Base-by-base conservation (phyloP, 805 yeast genomes). In the Yarrowia divulgata region DNA sequence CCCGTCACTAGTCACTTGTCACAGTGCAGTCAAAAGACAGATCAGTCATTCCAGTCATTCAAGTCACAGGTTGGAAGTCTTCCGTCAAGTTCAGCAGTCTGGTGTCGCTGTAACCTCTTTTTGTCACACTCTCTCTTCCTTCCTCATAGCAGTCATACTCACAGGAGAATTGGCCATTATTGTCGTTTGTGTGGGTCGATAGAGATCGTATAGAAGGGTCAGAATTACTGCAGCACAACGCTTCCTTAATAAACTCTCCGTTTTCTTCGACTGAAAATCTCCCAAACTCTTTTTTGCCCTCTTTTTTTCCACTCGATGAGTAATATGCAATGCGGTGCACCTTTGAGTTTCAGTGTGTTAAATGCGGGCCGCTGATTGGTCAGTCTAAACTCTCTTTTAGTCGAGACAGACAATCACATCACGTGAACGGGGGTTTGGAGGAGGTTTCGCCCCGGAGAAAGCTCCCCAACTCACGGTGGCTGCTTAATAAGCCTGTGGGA, bases 101-200 rank as follows among this genome's bases (percentile, higher is more conserved):
- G 29, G 29, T 23, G 29, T 23, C 29, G 29, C 29, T 23, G 29
- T 23, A 23, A 3, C 10, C 42, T 10, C 5, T 55, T 35, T 35
- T 43, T 35, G 43, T 19, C 23, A 12, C 58, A 10, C 13, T 10
- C 37, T 14, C 16, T 12, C 32, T 8, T 49, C 19, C 18, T 23
- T 23, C 29, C 5, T 14, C 48, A 40, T 35, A 23, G 4, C n/a
- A 37, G n/a, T 19, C 18, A 57, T 60, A 60, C 66, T 60, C 66
- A 60, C 66, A 43, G 66, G 66, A 43, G 66, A 60, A 60, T 60
- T 60, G 66, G 42, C 66, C 66, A 60, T 60, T 43, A 23, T 57
- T 18, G 45, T 57, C 12, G 58, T 54, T 16, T 49, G 54, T 54
- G 60, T 39, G 45, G 39, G 45, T 54, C 18, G 45, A 34, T 18